Evolutionary conservation across 1,284 basidiomycete genomes (phyloP), one percentile per base, ranked within the genome.

Genomic region (Kwoniella shivajii): DNA sequence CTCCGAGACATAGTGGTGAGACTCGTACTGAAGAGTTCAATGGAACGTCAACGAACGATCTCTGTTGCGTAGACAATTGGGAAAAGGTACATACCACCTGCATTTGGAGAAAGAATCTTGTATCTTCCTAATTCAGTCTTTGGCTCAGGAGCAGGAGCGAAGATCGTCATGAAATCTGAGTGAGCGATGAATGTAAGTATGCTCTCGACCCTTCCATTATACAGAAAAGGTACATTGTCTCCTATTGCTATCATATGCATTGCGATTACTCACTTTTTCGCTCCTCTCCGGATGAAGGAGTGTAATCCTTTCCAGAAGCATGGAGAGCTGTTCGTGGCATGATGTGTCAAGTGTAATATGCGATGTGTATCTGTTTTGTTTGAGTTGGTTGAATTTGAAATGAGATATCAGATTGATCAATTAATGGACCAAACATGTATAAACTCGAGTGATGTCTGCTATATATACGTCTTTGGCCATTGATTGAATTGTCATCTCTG

Each of bases 1-100:
- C 80, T 13, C 82, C 82, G 7, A 84, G 73, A 57, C 75, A 77
- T 13, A 83, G 68, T 0, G 82, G 82, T 6, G 81, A 82, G 36
- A 83, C 82, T 37, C 72, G 62, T 26, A 70, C 63, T 55, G 54
- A 37, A 22, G 31, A 55, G 41, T n/a, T n/a, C n/a, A n/a, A n/a
- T n/a, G n/a, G n/a, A n/a, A n/a, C n/a, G n/a, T n/a, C n/a, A n/a
- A n/a, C n/a, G n/a, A n/a, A n/a, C n/a, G n/a, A n/a, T n/a, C n/a
- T n/a, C n/a, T n/a, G n/a, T n/a, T n/a, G n/a, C n/a, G n/a, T n/a
- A n/a, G n/a, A n/a, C n/a, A n/a, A n/a, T n/a, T n/a, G n/a, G n/a
- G n/a, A n/a, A n/a, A n/a, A n/a, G n/a, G 6, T n/a, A 63, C 57
- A 77, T 71, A 38, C 81, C 59, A 13, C 80, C 78, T 14, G 79